Evolutionary conservation across 805 yeast species (phyloP).

Genomic region (Ogataea trehalophila): DNA sequence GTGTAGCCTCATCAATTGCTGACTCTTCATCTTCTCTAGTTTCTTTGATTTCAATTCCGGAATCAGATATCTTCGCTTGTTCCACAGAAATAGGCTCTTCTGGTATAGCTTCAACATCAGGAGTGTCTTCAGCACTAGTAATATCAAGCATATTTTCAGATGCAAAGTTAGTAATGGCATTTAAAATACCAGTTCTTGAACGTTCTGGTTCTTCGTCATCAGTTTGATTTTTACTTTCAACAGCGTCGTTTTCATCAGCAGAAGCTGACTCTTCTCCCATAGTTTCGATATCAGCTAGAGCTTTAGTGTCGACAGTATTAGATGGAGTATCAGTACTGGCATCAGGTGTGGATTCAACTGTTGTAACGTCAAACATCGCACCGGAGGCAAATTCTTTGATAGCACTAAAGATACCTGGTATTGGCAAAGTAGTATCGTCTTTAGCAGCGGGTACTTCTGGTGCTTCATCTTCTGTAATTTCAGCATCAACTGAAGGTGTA

Average conservation of each 20-base stretch:
- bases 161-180: slow-evolving; percentile 4
- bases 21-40: slow-evolving; percentile 4
- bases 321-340: background rate
- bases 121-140: background rate
- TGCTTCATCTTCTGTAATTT: too few relatives aligned
- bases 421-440: background rate
- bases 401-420: background rate
- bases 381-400: slow-evolving; percentile 9
- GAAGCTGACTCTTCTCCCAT: background rate
- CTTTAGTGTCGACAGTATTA: background rate
- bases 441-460: too few relatives aligned
- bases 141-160: slow-evolving; percentile 6
- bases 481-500: too few relatives aligned
- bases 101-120: too few relatives aligned
- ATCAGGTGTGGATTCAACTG: background rate
- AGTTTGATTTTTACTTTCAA: background rate
- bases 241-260: background rate
- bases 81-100: background rate
- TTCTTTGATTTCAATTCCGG: background rate
- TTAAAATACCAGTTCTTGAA: background rate
- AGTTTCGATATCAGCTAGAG: background rate
- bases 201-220: background rate
- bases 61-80: slow-evolving; percentile 2
- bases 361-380: slow-evolving; percentile 13
- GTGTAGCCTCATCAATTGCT: background rate